A percentile compares a stretch with the other conserved stretches of the same genome.
These are phyloP conservation scores for Ogataea glucozyma DNA, from an alignment of 805 yeast genomes.

Conservation along the genomic window DNA sequence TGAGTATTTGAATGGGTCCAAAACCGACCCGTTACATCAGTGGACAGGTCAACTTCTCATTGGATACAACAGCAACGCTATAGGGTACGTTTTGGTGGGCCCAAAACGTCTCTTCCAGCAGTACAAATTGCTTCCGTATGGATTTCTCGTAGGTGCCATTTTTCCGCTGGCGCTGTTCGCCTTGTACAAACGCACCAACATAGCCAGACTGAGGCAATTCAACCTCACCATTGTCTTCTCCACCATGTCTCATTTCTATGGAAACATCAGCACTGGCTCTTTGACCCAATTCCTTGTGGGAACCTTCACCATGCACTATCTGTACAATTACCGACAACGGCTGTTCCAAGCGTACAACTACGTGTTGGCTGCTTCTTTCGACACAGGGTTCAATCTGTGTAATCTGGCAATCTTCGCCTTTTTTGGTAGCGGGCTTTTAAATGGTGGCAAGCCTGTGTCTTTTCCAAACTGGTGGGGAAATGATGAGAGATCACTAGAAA, in stretches of 20 bases:
- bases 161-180: constrained; percentile 39
- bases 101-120: constrained; percentile 45
- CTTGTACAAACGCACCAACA: constrained; percentile 14
- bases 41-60: constrained; percentile 52
- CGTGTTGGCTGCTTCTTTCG: constrained; percentile 52
- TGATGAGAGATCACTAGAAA: constrained; percentile 42
- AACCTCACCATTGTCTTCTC: constrained; percentile 52
- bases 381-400: constrained; percentile 50
- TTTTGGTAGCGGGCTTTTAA: constrained; percentile 22
- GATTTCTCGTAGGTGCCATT: constrained; percentile 42
- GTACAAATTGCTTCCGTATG: constrained; percentile 46
- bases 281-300: constrained; percentile 50
- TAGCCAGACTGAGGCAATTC: constrained; percentile 35
- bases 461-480: constrained; percentile 54
- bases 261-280: constrained; percentile 51
- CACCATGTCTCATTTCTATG: constrained; percentile 48
- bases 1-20: constrained; percentile 32
- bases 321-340: constrained; percentile 39
- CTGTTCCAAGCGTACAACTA: constrained; percentile 48
- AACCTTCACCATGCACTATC: constrained; percentile 48
- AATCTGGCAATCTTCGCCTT: constrained; percentile 41
- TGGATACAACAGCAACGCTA: constrained; percentile 47
- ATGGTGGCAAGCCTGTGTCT: constrained; percentile 12
- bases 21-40: constrained; percentile 47
- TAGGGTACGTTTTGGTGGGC: constrained; percentile 52